phyloP scores from a whole-genome alignment of 768 basidiomycete species.

The Pleurotus salmoneostramineus region DNA sequence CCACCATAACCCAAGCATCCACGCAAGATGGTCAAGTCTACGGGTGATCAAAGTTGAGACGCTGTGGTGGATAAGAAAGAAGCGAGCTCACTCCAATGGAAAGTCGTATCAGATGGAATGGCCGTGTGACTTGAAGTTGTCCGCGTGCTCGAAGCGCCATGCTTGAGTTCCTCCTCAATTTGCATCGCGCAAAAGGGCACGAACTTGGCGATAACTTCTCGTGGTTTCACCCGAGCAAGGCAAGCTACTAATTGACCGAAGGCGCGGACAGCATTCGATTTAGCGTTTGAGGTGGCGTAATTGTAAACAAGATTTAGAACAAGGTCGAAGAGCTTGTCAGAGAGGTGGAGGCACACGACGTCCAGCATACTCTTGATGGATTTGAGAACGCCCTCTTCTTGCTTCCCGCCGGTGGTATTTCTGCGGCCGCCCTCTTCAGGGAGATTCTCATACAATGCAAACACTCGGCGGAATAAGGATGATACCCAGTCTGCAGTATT shows the following conservation, averaged over 20 bases:
- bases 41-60: not conserved
- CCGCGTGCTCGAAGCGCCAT: conserved; percentile 84
- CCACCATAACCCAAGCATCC: conserved; percentile 81
- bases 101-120: conserved; percentile 79
- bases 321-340: conserved; percentile 76
- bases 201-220: conserved; percentile 76
- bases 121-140: conserved; percentile 74
- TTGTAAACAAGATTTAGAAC: conserved; percentile 81
- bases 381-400: conserved; percentile 73
- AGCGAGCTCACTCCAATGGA: conserved; percentile 80
- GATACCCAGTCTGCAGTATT: conserved; percentile 67
- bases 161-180: conserved; percentile 81
- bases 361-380: conserved; percentile 79
- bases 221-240: conserved; percentile 74
- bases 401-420: conserved; percentile 83
- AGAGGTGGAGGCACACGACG: conserved; percentile 76
- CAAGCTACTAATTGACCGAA: conserved; percentile 87
- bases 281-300: conserved; percentile 86
- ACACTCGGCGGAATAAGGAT: conserved; percentile 70
- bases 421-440: conserved; percentile 92
- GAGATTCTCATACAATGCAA: conserved; percentile 85
- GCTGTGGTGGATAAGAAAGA: conserved; percentile 38
- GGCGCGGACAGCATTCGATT: conserved; percentile 87
- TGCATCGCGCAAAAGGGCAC: conserved; percentile 71
- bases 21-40: conserved; percentile 61